phyloP scores from a whole-genome alignment of 176 grass and related monocot species.

The Carex parvula region DNA sequence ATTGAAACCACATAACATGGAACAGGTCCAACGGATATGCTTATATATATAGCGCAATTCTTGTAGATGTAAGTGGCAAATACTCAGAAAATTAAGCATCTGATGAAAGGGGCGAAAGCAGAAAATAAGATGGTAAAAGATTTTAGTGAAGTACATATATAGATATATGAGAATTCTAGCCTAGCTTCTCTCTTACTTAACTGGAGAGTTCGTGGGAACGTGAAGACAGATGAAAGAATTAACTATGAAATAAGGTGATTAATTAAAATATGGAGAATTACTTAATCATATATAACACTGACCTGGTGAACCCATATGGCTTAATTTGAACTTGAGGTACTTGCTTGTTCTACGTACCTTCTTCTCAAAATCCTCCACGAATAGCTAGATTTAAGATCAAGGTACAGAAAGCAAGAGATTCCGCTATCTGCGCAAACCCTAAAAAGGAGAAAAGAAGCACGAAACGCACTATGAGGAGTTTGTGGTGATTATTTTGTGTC shows the following conservation, averaged over 20 bases:
- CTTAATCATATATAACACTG: neutral
- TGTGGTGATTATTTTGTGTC: conserved; percentile 7
- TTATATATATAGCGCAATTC: too few relatives aligned
- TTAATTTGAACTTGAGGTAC: neutral
- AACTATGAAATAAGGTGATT: neutral
- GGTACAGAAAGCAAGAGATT: conserved; percentile 9
- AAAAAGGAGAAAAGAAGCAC: conserved; percentile 15
- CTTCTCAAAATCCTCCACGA: neutral
- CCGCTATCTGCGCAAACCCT: conserved; percentile 9
- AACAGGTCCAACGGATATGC: neutral
- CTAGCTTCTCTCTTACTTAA: neutral
- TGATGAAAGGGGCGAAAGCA: neutral
- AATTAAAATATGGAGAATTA: neutral
- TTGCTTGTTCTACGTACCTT: conserved; percentile 11
- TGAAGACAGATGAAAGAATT: neutral
- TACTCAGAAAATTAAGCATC: neutral
- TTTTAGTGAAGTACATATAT: neutral
- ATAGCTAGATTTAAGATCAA: conserved; percentile 14
- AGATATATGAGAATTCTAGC: neutral
- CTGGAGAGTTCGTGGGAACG: neutral
- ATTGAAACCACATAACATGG: neutral
- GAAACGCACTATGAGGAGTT: neutral
- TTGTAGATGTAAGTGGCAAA: neutral
- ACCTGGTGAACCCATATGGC: neutral
- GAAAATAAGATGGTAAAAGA: neutral